Conservation (phyloP, 805 yeast species). For the Cyberlindnera xishuangbannaensis region DNA sequence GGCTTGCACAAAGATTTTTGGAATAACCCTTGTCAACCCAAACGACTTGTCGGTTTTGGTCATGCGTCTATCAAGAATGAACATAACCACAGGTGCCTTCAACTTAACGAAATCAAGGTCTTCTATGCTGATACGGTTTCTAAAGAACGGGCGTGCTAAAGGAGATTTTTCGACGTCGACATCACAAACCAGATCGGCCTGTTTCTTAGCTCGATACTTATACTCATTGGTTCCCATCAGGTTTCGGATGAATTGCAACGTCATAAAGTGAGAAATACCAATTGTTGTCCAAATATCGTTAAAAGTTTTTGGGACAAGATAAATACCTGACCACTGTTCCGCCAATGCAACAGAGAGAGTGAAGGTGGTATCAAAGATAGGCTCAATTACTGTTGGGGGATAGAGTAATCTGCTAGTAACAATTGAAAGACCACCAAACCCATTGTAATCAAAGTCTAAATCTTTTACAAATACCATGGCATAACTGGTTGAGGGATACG, state of each 20-base stretch:
- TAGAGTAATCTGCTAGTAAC: conserved; percentile 59
- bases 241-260: conserved; percentile 57
- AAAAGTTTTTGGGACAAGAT: conserved; percentile 72
- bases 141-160: conserved; percentile 61
- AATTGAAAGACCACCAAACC: conserved; percentile 72
- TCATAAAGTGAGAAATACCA: conserved; percentile 83
- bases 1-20: conserved; percentile 86
- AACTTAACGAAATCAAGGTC: conserved; percentile 67
- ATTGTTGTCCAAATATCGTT: conserved; percentile 86
- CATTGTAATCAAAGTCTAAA: conserved; percentile 40
- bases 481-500: conserved; percentile 85
- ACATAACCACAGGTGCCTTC: conserved; percentile 82
- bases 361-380: conserved; percentile 66
- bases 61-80: conserved; percentile 85
- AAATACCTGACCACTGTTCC: conserved; percentile 90
- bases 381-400: conserved; percentile 71
- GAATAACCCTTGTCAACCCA: conserved; percentile 86
- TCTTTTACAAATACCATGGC: conserved; percentile 69
- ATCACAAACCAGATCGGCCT: conserved; percentile 61
- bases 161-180: conserved; percentile 79
- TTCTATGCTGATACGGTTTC: conserved; percentile 55
- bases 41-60: conserved; percentile 93
- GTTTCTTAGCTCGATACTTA: conserved; percentile 60
- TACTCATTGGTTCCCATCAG: conserved; percentile 83
- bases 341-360: conserved; percentile 65